Base-by-base conservation (phyloP, 2,329 filamentous ascomycete species). In the Ascochyta koolunga region DNA sequence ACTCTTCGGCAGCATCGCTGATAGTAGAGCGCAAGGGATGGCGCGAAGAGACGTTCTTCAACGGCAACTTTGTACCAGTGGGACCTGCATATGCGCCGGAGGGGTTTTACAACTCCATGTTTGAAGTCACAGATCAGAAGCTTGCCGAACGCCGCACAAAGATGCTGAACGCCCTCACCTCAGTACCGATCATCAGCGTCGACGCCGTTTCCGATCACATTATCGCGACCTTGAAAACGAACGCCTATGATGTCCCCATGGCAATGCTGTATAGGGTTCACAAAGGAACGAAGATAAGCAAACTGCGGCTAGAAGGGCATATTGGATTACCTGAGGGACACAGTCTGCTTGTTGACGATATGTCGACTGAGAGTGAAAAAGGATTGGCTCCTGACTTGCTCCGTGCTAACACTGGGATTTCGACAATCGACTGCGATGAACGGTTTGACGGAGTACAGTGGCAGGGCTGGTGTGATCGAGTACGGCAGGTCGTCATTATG, bases 11-110 rank as follows among this genome's bases (percentile, higher is more conserved):
- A 6, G 22, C 41, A 1, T 49, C 67, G 15, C 54, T 67, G 16
- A 48, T 73, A 15, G 64, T 71, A 11, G 66, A 73, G 48, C 64
- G 70, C 10, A 58, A 51, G 18, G 69, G 70, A 8, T 71, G 63
- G 54, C 55, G 56, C 2, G 70, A 73, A 39, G 71, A 73, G 50
- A 56, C 66, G 3, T 74, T 69, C 51, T 72, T 72, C 51, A 63
- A 62, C 3, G 70, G 70, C 25, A 67, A 64, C 38, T 70, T 74
- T 36, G 61, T 70, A 2, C 71, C 71, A 13, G 59, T 73, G 5
- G 67, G 68, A 13, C 59, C 67, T 25, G 59, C 64, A 11, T 60
- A 54, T 52, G 55, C 56, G n/a, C 66, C 66, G 33, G 54, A 70
- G 31, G 71, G 71, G n/a, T 69, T 67, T 54, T 70, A 71, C 54